Conservation (phyloP, 2,329 filamentous ascomycete genomes). For the Aureobasidium sp. region DNA sequence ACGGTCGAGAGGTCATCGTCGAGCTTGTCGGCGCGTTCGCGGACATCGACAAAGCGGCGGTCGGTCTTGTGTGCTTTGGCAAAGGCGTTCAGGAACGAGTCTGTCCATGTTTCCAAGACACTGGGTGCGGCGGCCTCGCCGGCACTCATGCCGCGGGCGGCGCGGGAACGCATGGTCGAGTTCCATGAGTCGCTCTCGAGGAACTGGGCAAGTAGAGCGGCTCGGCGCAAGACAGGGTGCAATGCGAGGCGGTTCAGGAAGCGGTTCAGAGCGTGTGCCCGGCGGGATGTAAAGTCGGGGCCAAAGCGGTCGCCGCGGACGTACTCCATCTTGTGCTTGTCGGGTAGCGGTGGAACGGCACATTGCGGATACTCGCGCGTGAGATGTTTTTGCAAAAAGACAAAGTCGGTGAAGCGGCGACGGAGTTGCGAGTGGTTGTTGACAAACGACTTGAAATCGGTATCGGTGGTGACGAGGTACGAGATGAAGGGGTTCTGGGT, state of each 20-base stretch:
- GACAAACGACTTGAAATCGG: conserved; percentile 89
- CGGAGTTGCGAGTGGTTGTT: conserved; percentile 71
- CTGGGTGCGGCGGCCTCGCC: conserved; percentile 46
- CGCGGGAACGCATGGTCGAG: conserved; percentile 78
- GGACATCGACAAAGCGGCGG: conserved; percentile 87
- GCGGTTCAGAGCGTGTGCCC: conserved; percentile 83
- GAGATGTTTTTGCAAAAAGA: conserved; percentile 90
- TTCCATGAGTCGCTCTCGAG: conserved; percentile 96
- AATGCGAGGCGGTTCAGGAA: conserved; percentile 81
- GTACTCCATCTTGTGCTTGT: conserved; percentile 99
- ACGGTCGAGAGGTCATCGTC: conserved; percentile 90
- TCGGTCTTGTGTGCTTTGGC: conserved; percentile 94
- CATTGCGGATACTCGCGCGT: conserved; percentile 81
- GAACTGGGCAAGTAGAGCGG: conserved; percentile 77
- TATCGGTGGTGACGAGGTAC: conserved; percentile 86
- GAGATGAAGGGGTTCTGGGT: conserved; percentile 96
- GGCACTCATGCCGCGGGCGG: conserved; percentile 51
- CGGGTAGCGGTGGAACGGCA: conserved; percentile 87
- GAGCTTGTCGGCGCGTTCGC: conserved; percentile 85
- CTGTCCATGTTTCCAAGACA: conserved; percentile 90
- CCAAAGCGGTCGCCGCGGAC: conserved; percentile 95
- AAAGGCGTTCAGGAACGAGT: conserved; percentile 95
- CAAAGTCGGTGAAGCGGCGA: conserved; percentile 93
- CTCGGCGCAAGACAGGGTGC: conserved; percentile 81
- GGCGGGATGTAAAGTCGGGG: conserved; percentile 79